Base-by-base conservation (phyloP, 2,329 filamentous ascomycete genomes). In the Keithomyces neogunnii region DNA sequence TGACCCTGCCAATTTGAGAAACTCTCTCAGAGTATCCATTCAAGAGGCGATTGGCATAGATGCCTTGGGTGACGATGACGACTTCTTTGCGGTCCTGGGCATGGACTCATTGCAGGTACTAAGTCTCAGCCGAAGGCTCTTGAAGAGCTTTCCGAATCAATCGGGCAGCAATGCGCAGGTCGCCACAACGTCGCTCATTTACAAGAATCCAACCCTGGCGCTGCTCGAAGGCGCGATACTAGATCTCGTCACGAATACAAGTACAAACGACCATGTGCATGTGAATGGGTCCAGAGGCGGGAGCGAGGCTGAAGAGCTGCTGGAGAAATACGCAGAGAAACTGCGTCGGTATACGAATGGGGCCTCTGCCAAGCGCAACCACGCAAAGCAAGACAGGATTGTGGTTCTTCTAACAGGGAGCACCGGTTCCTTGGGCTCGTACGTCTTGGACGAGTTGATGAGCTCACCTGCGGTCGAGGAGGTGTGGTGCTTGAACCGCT, bases 381-480 rank as follows among this genome's bases (percentile, higher is more conserved):
- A 19, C 19, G 19, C 19, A 19, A 19, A 19, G 19, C 19, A 19
- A 19, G 19, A 19, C 19, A 19, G 19, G 19, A 19, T 19, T 19
- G 19, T 19, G 0, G 76, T 93, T 9, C 85, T 96, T 65, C 71
- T 96, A 8, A 96, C 90, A 1, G 91, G 91, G 29, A 88, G 86
- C 3, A 96, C 91, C 4, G 91, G 91, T 2, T 95, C 95, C 69
- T 69, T 96, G 19, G 91, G 90, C 13, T 80, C 88, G 0, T 93
- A 90, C 62, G 74, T 96, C 2, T 65, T 75, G 6, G 63, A 70
- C 29, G 54, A 63, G 64, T 31, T 71, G 8, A 63, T 66, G 47
- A 45, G 29, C n/a, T 47, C 33, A 6, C 44, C 53, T 3, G 51
- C 52, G 2, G 62, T 68, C 19, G 53, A 51, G 9, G 60, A 52